Evolutionary conservation across 352 stramenopile genomes (phyloP).

Genomic region (Globisporangium okanoganense): DNA sequence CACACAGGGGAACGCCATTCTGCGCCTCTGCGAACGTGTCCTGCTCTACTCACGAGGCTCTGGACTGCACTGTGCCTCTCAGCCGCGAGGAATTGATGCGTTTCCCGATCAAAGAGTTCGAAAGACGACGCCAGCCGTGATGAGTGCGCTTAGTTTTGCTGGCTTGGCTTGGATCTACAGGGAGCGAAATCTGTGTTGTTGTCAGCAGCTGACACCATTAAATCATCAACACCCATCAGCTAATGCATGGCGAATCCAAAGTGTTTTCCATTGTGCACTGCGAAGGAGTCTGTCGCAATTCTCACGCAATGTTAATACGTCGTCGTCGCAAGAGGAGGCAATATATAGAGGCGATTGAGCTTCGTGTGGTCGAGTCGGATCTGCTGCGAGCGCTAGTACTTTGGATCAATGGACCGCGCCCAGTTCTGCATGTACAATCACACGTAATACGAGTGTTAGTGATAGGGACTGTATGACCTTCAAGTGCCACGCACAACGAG

Average conservation of each 20-base stretch:
- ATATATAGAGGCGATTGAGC: slow-evolving; percentile 5
- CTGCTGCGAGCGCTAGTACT: slow-evolving; percentile 39
- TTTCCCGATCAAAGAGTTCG: background rate
- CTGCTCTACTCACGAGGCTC: background rate
- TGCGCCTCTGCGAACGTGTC: background rate
- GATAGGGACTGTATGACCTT: background rate
- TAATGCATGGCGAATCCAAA: slow-evolving; percentile 1
- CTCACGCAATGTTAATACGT: background rate
- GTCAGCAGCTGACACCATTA: background rate
- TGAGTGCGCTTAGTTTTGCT: background rate
- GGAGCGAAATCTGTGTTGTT: background rate
- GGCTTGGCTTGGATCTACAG: background rate
- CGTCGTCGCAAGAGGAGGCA: background rate
- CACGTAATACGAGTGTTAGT: background rate
- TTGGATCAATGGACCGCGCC: slow-evolving; percentile 68
- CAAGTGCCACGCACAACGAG: background rate
- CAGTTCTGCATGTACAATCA: slow-evolving; percentile 45
- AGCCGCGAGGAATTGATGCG: background rate
- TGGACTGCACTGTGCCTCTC: background rate
- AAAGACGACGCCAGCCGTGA: background rate
- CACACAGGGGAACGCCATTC: background rate
- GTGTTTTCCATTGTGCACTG: background rate
- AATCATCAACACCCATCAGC: background rate
- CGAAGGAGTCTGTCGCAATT: background rate
- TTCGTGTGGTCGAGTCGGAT: background rate